These are phyloP conservation scores for Cutaneotrichosporon sp. DNA, from an alignment of 1,284 basidiomycete genomes.

Conservation along the genomic window DNA sequence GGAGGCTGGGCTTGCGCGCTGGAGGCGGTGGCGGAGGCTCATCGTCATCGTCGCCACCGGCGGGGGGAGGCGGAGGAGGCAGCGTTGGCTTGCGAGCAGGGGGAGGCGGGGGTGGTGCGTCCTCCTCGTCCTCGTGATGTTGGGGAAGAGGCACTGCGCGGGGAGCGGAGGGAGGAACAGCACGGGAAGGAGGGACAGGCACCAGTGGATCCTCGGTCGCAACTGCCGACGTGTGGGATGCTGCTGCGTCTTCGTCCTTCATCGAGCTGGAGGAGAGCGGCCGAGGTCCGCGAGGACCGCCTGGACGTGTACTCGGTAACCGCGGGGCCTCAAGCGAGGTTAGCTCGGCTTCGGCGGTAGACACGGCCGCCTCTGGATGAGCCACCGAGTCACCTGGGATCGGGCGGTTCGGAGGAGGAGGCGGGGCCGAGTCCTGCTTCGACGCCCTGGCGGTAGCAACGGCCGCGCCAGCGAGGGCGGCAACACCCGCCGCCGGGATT, in stretches of 20 bases:
- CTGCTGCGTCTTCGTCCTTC: not conserved
- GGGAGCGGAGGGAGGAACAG: not conserved
- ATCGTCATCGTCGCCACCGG: not conserved
- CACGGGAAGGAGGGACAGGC: not conserved
- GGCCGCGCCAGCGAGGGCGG: not conserved
- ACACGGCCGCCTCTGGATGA: not conserved
- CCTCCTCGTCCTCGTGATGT: not conserved
- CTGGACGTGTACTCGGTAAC: not conserved
- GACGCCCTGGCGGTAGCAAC: not conserved
- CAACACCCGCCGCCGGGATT: not conserved
- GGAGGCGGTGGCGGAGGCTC: not conserved
- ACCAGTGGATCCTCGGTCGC: not conserved
- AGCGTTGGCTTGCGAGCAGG: constrained; percentile 3
- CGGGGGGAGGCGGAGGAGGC: not conserved
- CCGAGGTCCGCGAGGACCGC: not conserved
- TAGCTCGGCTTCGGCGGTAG: not conserved
- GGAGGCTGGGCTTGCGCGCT: constrained; percentile 20
- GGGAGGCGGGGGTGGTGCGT: constrained; percentile 8
- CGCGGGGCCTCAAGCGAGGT: not conserved
- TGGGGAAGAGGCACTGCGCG: not conserved
- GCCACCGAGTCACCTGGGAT: not conserved
- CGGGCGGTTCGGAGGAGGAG: not conserved
- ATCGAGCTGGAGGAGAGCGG: not conserved
- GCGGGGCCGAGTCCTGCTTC: not conserved
- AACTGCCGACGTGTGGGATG: not conserved